Percentiles rank a stretch among this genome's conserved stretches.
phyloP scores from a whole-genome alignment of 148 eudicot genomes.

The Spergularia bocconei region DNA sequence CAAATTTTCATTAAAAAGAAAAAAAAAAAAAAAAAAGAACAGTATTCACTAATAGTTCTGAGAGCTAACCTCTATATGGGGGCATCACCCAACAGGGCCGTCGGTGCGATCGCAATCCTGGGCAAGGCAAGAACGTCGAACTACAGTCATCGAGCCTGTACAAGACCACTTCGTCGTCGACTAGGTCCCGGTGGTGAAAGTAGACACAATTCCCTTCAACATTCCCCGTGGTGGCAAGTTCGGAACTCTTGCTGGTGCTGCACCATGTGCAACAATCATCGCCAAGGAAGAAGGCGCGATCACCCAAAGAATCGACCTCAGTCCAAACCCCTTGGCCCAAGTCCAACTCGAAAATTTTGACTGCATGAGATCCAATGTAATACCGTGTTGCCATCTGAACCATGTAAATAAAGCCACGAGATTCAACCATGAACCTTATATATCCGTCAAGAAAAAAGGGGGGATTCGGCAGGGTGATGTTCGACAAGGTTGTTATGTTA shows the following conservation, averaged over 20 bases:
- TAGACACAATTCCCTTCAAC: constrained; percentile 13
- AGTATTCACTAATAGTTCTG: not conserved
- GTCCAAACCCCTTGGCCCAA: not conserved
- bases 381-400: not conserved
- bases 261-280: constrained; percentile 10
- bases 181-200: not conserved
- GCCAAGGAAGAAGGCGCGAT: constrained; percentile 9
- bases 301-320: constrained; percentile 7
- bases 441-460: not conserved
- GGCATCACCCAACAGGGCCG: not conserved
- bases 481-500: not conserved
- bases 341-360: constrained; percentile 17
- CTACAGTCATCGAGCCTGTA: constrained; percentile 2
- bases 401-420: not conserved
- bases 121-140: not conserved
- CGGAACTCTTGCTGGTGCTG: not conserved
- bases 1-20: too few species aligned
- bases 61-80: not conserved
- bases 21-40: too few species aligned
- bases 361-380: not conserved
- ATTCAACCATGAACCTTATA: constrained; percentile 10
- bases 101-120: not conserved
- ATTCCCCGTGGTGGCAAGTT: not conserved
- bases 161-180: not conserved
- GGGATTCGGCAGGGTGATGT: not conserved